Evolutionary conservation across 2,329 filamentous ascomycete genomes (phyloP).

Genomic region (Pyrenophora teres): DNA sequence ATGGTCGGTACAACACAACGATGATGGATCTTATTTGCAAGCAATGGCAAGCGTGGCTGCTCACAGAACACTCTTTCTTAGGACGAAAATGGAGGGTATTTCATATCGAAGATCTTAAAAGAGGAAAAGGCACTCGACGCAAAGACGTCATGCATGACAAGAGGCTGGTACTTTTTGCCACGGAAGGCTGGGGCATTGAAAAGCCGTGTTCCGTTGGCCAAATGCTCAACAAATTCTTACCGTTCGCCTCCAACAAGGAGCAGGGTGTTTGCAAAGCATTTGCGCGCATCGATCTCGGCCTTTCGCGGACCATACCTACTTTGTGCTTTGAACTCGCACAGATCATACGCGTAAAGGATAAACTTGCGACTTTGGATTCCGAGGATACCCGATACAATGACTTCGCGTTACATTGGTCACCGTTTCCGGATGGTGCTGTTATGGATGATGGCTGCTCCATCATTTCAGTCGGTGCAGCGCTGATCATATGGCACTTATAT

Average conservation of each 20-base stretch:
- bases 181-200: slow-evolving; percentile 35
- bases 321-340: slow-evolving; percentile 46
- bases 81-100: slow-evolving; percentile 50
- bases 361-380: slow-evolving; percentile 33
- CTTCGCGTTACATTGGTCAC: slow-evolving; percentile 26
- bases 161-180: slow-evolving; percentile 46
- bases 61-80: slow-evolving; percentile 45
- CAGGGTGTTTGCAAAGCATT: slow-evolving; percentile 50
- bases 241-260: slow-evolving; percentile 40
- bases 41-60: slow-evolving; percentile 44
- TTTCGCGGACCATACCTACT: slow-evolving; percentile 49
- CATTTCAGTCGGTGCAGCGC: slow-evolving; percentile 66
- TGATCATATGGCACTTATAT: slow-evolving; percentile 57
- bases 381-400: slow-evolving; percentile 49
- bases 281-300: slow-evolving; percentile 49
- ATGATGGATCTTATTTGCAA: slow-evolving; percentile 23
- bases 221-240: slow-evolving; percentile 50
- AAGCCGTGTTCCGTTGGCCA: slow-evolving; percentile 23
- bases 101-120: slow-evolving; percentile 46
- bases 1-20: slow-evolving; percentile 8
- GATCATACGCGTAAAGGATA: slow-evolving; percentile 40
- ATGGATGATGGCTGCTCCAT: slow-evolving; percentile 64
- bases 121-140: slow-evolving; percentile 30
- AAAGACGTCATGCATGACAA: slow-evolving; percentile 21
- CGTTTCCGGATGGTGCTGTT: slow-evolving; percentile 19